phyloP scores from a whole-genome alignment of 139 green algal genomes.

The Mesostigma viride region DNA sequence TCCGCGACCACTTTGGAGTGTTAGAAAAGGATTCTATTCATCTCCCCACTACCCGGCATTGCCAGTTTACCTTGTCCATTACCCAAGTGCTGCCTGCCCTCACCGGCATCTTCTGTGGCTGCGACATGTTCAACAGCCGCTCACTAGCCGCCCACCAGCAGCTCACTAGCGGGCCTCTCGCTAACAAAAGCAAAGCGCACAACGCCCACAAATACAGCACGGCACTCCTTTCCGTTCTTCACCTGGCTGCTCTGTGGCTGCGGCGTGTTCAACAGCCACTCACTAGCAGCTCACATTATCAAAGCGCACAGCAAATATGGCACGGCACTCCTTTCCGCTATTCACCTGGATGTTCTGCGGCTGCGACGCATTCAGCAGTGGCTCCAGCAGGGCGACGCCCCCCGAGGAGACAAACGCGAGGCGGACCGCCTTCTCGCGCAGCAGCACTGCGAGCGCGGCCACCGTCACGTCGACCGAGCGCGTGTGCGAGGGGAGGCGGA shows the following conservation, averaged over 20 bases:
- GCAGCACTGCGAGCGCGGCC: constrained; percentile 53
- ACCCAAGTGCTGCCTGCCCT: too few species aligned
- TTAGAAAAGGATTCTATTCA: too few species aligned
- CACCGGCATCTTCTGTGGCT: constrained; percentile 31
- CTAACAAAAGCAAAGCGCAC: too few species aligned
- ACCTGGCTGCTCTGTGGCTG: constrained; percentile 30
- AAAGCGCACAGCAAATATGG: not conserved
- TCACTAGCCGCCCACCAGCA: too few species aligned
- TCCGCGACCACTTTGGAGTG: too few species aligned
- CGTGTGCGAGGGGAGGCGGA: constrained; percentile 56
- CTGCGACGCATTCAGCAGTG: constrained; percentile 42
- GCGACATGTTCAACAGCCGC: constrained; percentile 42
- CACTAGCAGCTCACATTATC: too few species aligned
- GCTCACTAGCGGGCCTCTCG: too few species aligned
- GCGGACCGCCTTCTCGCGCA: constrained; percentile 56
- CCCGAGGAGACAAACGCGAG: constrained; percentile 45
- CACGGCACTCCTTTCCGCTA: not conserved
- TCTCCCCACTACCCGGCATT: too few species aligned
- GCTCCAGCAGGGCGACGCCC: constrained; percentile 50
- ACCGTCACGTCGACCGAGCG: constrained; percentile 45
- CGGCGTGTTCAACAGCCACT: constrained; percentile 44
- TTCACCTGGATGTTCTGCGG: constrained; percentile 30
- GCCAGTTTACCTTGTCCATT: too few species aligned
- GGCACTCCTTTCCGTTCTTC: not conserved
- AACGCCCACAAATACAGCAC: not conserved